A percentile compares a stretch with the other conserved stretches of the same genome.
These are phyloP conservation scores for Sicyos baderoa DNA, from an alignment of 306 rosid genomes.

Conservation along the genomic window DNA sequence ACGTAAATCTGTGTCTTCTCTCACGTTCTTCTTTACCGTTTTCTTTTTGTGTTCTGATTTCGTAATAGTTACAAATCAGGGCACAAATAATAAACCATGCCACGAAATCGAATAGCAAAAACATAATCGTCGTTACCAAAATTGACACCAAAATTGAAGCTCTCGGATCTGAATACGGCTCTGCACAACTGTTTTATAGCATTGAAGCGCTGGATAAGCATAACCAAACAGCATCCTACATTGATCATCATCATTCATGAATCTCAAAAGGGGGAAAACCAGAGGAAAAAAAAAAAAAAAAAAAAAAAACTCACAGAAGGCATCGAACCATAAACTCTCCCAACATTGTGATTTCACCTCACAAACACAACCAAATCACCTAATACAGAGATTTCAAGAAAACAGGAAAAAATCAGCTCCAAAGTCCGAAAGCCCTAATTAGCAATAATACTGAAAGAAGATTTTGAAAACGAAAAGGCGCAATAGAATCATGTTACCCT, in stretches of 20 bases:
- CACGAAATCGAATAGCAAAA: conserved; percentile 41
- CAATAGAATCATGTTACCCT: no score
- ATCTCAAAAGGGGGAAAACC: neutral
- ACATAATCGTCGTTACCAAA: conserved; percentile 26
- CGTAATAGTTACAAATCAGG: neutral
- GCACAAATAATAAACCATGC: neutral
- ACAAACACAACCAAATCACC: no score
- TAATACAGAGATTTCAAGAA: no score
- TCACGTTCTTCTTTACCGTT: no score
- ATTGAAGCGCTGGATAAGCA: conserved; percentile 89
- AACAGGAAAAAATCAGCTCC: no score
- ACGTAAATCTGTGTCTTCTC: no score
- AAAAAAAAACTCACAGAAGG: conserved; percentile 43
- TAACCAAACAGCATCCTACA: conserved; percentile 62
- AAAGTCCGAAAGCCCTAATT: no score
- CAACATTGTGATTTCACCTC: conserved; percentile 34
- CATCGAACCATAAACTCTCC: conserved; percentile 65
- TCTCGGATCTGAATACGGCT: conserved; percentile 57
- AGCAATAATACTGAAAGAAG: no score
- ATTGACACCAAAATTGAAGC: conserved; percentile 94
- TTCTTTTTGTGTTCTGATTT: no score
- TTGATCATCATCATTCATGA: neutral
- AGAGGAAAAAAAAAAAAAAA: neutral
- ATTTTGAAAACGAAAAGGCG: no score
- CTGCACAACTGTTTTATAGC: conserved; percentile 67